These are phyloP conservation scores for Fraxinus nigra DNA, from an alignment of 305 asterid species.

Conservation along the genomic window DNA sequence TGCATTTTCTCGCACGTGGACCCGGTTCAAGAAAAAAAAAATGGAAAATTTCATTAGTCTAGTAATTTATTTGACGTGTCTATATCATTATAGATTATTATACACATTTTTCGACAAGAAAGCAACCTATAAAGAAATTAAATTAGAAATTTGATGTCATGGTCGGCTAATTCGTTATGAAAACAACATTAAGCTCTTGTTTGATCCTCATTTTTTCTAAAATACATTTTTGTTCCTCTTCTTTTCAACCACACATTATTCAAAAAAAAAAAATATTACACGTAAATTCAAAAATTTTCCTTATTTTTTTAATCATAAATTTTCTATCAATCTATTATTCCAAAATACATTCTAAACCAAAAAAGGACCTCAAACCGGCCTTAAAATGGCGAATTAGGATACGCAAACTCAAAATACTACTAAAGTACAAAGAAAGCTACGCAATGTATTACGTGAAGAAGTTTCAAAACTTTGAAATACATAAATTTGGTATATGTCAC, in stretches of 20 bases:
- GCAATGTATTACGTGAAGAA: neutral
- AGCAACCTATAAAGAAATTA: neutral
- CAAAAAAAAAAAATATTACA: no score
- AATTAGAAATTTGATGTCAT: neutral
- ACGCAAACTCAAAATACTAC: neutral
- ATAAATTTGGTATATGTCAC: neutral
- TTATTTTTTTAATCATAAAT: no score
- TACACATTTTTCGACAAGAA: neutral
- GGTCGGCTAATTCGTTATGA: neutral
- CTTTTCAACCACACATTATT: no score
- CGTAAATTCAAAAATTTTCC: no score
- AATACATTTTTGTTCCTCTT: no score
- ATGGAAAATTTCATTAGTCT: neutral
- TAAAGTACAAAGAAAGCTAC: neutral
- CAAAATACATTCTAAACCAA: no score
- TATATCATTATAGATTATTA: neutral
- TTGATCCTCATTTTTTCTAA: no score
- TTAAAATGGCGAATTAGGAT: neutral
- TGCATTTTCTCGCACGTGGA: slow-evolving; percentile 22
- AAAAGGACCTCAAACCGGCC: no score
- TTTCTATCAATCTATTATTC: no score
- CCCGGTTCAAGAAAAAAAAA: slow-evolving; percentile 7
- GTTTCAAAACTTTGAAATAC: neutral
- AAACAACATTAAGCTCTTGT: neutral
- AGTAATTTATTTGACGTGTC: neutral